Conservation (phyloP, 73 alveolate species). For the Uronychia binucleata region DNA sequence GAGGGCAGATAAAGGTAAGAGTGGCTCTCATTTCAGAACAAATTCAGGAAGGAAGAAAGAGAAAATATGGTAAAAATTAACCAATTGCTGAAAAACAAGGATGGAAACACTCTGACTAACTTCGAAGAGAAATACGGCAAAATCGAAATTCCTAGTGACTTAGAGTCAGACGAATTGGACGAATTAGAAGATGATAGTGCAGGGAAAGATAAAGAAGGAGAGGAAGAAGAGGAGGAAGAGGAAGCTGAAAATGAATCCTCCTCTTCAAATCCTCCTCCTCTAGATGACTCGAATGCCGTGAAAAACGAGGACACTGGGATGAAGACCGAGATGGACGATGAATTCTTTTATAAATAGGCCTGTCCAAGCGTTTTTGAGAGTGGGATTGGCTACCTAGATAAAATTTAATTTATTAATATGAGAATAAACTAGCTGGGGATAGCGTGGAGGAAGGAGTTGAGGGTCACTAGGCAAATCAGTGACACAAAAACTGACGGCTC, state of each 20-base stretch:
- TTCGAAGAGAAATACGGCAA: constrained; percentile 17
- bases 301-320: background rate
- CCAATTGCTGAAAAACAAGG: constrained; percentile 23
- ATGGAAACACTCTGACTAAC: background rate
- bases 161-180: background rate
- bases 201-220: background rate
- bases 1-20: constrained; percentile 33
- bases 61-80: constrained; percentile 19
- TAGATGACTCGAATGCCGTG: background rate
- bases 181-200: background rate
- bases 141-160: background rate
- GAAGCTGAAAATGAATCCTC: background rate
- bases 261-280: background rate
- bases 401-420: background rate
- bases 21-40: constrained; percentile 7
- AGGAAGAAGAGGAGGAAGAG: constrained; percentile 8
- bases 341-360: background rate
- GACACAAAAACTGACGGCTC: background rate
- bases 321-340: background rate
- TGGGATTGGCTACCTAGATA: too few species aligned
- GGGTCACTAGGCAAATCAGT: background rate
- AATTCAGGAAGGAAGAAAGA: constrained; percentile 48
- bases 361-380: background rate
- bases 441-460: background rate
- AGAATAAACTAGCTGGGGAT: background rate